Conservation (phyloP, 1,284 basidiomycete genomes). For the Rhodofomes roseus region DNA sequence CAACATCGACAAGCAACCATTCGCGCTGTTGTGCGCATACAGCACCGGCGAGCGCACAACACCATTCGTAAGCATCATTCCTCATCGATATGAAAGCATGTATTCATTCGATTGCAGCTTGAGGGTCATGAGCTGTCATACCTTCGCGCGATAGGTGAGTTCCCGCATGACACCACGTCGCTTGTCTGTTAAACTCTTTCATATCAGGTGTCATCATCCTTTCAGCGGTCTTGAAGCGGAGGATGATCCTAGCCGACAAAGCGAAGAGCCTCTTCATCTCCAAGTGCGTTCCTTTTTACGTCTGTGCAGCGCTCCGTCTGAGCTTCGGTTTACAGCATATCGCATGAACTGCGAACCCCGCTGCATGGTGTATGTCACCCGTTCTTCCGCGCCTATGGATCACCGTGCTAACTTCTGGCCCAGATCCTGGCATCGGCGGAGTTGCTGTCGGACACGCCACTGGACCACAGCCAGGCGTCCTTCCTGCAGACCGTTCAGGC, state of each 20-base stretch:
- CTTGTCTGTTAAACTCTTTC: not conserved
- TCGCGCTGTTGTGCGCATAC: constrained; percentile 90
- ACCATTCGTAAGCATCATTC: constrained; percentile 58
- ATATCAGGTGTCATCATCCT: constrained; percentile 84
- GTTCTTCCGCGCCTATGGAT: constrained; percentile 1
- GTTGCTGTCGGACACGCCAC: constrained; percentile 76
- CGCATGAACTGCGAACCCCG: constrained; percentile 90
- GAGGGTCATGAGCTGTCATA: constrained; percentile 94
- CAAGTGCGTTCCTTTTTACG: constrained; percentile 51
- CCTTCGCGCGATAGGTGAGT: constrained; percentile 75
- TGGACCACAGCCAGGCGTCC: constrained; percentile 81
- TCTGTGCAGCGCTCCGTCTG: constrained; percentile 4
- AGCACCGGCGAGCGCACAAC: constrained; percentile 77
- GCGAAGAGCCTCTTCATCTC: constrained; percentile 89
- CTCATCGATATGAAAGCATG: constrained; percentile 6
- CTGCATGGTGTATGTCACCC: constrained; percentile 69
- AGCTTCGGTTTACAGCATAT: constrained; percentile 58
- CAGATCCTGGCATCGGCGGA: constrained; percentile 90
- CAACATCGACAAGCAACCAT: constrained; percentile 91
- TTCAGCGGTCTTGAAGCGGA: constrained; percentile 87
- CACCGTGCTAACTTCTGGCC: constrained; percentile 6
- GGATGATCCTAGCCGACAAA: constrained; percentile 94
- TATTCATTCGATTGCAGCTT: constrained; percentile 42
- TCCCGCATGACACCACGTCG: not conserved
- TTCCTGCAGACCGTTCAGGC: constrained; percentile 88